Evolutionary conservation across 768 basidiomycete genomes (phyloP), one percentile per base, ranked within the genome.

Genomic region (Lactarius tabidus): DNA sequence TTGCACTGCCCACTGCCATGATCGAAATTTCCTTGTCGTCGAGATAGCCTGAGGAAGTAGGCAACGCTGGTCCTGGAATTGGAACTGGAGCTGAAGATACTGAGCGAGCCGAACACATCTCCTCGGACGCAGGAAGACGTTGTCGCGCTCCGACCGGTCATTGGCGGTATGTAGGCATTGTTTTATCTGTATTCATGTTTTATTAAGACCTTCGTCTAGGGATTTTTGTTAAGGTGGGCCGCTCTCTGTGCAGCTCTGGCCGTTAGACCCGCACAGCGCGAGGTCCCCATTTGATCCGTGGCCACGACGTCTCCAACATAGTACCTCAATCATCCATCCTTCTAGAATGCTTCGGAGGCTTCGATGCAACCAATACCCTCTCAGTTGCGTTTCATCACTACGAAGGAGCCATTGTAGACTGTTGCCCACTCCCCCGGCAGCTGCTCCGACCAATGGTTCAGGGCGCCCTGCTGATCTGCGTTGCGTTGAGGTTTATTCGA

Each of bases 171-270:
- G 26, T 52, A 63, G 48, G 71, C 72, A 31, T 72, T n/a, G 70
- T 15, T 73, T 73, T 63, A 69, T 70, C 52, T 9, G 64, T 60
- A n/a, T 69, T 15, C 55, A 33, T 33, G 3, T 33, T 33, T 8
- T 8, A 4, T 73, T 15, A 70, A 71, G 63, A 69, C 63, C 57
- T 51, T 70, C 59, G 64, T 71, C 10, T 73, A 70, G 71, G 71
- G 70, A 0, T 70, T 71, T 20, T 66, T 60, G 51, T 73, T 70
- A 54, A 70, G 70, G 70, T 73, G 45, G 2, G 66, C 60, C 29
- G 9, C 17, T 20, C 28, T 23, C 18, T 29, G 38, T 29, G 20
- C 26, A 9, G 39, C 18, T 63, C 28, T 23, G 9, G 10, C 51
- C 12, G 31, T 38, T 41, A 8, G 28, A 53, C 26, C 6, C 36